Evolutionary conservation across 2,329 filamentous ascomycete species (phyloP), one percentile per base, ranked within the genome.

Genomic region (Monosporascus sp.): DNA sequence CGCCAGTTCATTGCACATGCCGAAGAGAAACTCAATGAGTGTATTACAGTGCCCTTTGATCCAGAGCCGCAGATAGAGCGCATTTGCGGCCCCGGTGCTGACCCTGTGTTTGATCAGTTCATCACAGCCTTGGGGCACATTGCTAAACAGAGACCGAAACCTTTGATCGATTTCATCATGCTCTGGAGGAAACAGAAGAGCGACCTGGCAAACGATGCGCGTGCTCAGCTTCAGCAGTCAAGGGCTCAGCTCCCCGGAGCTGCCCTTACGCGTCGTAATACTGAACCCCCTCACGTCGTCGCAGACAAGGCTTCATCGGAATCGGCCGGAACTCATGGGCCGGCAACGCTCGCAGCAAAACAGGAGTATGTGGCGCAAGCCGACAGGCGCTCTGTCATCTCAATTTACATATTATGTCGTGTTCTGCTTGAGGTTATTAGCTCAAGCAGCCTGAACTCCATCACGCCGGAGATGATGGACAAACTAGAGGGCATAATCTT

Each of bases 131-230:
- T 99, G 40, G 94, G 94, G 3, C 93, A 97, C 68, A 96, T 99
- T 65, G 91, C 93, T 51, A 89, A 91, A 55, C 88, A 92, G 61
- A 96, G 95, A 67, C 95, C 95, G 5, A 97, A 96, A 68, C 90
- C 91, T 5, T 74, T 99, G 50, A 97, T 99, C 64, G 94, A 99
- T 71, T 92, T 90, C 20, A 91, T 99, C 70, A 99, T 99, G 90
- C 82, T 96, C 34, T 99, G 94, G 94, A 86, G 94, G 52, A 97
- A 97, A 71, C 90, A 85, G 59, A 97, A 97, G 75, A 96, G 91
- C 59, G 93, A 97, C 71, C 85, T 88, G 22, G 91, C 92, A 27
- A 87, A 84, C 61, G 83, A 87, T 58, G 86, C 88, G 27, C 78
- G 84, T 22, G 71, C 60, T 45, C 78, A 84, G 63, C 71, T 85